Base-by-base conservation (phyloP, 441 rosid genomes). In the Bocquillonia castaneifolia region DNA sequence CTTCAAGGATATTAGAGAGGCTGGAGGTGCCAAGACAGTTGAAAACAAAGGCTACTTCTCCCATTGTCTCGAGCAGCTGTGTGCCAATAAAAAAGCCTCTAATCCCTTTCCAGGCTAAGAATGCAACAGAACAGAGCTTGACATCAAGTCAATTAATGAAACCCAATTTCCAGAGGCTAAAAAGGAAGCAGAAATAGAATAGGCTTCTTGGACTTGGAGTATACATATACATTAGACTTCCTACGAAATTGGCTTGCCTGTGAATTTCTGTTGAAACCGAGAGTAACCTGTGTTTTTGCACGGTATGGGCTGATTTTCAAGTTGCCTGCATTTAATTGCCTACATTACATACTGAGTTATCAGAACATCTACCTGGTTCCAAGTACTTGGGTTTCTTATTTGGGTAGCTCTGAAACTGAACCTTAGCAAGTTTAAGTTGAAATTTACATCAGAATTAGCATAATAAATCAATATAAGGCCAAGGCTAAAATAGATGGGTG, bases 1-100 rank as follows among this genome's bases (percentile, higher is more conserved):
- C 91, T 5, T 87, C 84, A n/a, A 90, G 78, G 88, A 88, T 90
- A 81, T 71, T 92, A 73, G 98, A 93, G 82, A 83, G 98, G 64
- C 83, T 90, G 50, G 98, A 93, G 78, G 80, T 72, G 54, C 98
- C 97, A 5, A 87, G 78, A 79, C 82, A 81, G 84, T 82, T 81
- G 50, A 85, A 76, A 83, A 68, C 82, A 65, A 86, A 79, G 76
- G 69, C 66, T 70, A 75, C 77, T 64, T 85, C 91, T 63, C 92
- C 97, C 61, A 74, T 58, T 57, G 51, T 58, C 59, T 72, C 63
- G 66, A 71, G 76, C 72, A 72, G 71, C 62, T 34, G 68, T 37
- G 8, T 63, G 68, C 67, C 83, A 50, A 74, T 71, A 37, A 85
- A 87, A 72, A 84, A 65, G 73, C 92, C 87, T 73, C 75, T 77